Conservation (phyloP, 2,329 filamentous ascomycete species). For the Leptographium wingfieldii region DNA sequence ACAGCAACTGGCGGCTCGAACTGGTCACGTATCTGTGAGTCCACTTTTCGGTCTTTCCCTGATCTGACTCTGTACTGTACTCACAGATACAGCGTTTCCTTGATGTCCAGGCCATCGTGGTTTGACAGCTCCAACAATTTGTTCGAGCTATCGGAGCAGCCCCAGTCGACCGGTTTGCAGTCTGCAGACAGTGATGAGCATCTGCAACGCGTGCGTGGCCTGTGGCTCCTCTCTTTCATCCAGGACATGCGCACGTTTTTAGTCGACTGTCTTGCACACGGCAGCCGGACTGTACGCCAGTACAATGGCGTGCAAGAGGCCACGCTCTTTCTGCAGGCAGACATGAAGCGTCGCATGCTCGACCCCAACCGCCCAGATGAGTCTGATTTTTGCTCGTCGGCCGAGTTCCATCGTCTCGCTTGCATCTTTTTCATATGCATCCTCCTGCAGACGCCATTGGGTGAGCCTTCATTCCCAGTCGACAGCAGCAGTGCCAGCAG, state of each 20-base stretch:
- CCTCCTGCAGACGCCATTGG: not conserved
- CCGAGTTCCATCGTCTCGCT: not conserved
- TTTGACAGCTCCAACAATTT: not conserved
- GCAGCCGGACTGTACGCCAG: not conserved
- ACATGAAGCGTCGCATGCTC: not conserved
- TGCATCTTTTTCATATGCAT: not conserved
- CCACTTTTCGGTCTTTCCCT: not conserved
- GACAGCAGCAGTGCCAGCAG: not conserved
- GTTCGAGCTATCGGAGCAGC: not conserved
- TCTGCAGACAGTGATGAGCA: not conserved
- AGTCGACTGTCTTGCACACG: not conserved
- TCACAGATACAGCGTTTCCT: not conserved
- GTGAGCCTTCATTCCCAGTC: not conserved
- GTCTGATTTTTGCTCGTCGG: not conserved
- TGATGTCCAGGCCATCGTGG: not conserved
- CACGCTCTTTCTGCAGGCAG: not conserved
- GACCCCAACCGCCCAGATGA: not conserved
- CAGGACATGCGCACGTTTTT: slow-evolving; percentile 8
- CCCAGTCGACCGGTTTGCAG: not conserved
- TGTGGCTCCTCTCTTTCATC: slow-evolving; percentile 6
- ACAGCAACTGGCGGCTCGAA: not conserved
- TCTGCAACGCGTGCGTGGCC: slow-evolving; percentile 1
- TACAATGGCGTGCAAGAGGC: not conserved
- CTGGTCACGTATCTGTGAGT: not conserved
- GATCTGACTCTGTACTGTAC: not conserved